Base-by-base conservation (phyloP, 768 basidiomycete species). In the Guyanaporus albipodus region DNA sequence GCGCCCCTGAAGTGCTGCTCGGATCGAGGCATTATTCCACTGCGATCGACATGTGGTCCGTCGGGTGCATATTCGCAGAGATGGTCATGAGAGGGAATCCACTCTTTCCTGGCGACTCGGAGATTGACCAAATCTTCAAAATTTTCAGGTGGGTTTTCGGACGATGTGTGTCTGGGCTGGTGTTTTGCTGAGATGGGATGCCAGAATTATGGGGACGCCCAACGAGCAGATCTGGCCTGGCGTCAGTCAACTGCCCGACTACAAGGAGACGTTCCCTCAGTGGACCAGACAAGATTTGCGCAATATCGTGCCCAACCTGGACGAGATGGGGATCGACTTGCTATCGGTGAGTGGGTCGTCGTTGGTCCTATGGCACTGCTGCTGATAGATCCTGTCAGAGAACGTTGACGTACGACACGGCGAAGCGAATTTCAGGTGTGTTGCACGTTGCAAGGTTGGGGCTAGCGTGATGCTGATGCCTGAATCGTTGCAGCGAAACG, bases 41-140 rank as follows among this genome's bases (percentile, higher is more conserved):
- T 2, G 91, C 92, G 3, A 89, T 99, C 60, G 96, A 99, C 70
- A 96, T 98, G 91, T 99, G 96, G 96, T 94, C 91, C n/a, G 95
- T 99, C 18, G 96, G 88, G 0, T 97, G 94, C 62, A 98, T 99
- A 64, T 91, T 96, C 61, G 95, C 95, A 8, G 96, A 99, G 72
- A 97, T 98, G 95, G 86, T 91, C 44, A 90, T 94, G 87, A 78
- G 82, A 50, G 88, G 88, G 55, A 83, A 63, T 80, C 80, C 95
- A 2, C 75, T 97, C 11, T 99, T 99, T 78, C 95, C 96, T 19
- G 96, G 96, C 5, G 96, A 99, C 70, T 98, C 96, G 22, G 96
- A 99, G 71, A 99, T 98, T 62, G 96, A 99, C 70, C 96, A 99
- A 73, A 98, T 98, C 54, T 98, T 98, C 80, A 87, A 91, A 69